Conservation (phyloP, 1,284 basidiomycete genomes). For the Mycosarcoma mackinlayi region DNA sequence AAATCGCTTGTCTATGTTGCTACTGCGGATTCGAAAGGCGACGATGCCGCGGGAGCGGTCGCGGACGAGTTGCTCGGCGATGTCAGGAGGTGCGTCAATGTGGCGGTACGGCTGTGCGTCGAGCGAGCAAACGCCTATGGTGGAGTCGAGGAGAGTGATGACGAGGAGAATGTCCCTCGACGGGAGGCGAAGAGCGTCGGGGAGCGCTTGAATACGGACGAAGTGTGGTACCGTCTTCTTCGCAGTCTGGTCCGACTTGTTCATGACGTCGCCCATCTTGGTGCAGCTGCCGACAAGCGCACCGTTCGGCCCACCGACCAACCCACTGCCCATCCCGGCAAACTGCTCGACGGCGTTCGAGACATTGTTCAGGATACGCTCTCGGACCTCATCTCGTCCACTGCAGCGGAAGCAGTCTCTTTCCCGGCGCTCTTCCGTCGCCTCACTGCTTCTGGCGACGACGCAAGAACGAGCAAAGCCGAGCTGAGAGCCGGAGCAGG, state of each 20-base stretch:
- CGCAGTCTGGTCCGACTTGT: slow-evolving; percentile 83
- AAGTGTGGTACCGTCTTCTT: slow-evolving; percentile 89
- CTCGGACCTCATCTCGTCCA: slow-evolving; percentile 82
- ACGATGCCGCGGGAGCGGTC: neutral
- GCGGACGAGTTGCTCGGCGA: slow-evolving; percentile 30
- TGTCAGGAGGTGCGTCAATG: slow-evolving; percentile 32
- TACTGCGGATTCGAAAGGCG: neutral
- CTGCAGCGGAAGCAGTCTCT: slow-evolving; percentile 82
- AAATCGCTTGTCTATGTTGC: slow-evolving; percentile 28
- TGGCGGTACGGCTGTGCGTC: slow-evolving; percentile 50
- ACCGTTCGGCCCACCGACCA: neutral
- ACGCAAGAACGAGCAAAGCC: slow-evolving; percentile 68
- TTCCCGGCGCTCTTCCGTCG: slow-evolving; percentile 92
- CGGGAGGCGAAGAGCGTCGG: neutral
- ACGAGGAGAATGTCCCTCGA: slow-evolving; percentile 12
- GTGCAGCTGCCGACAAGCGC: neutral
- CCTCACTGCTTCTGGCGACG: slow-evolving; percentile 71
- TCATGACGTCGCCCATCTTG: slow-evolving; percentile 70
- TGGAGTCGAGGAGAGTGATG: slow-evolving; percentile 39
- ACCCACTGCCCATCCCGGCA: neutral
- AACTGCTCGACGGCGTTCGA: slow-evolving; percentile 65
- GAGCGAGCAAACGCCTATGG: slow-evolving; percentile 39
- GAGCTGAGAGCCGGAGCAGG: slow-evolving; percentile 23
- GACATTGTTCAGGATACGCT: slow-evolving; percentile 86
- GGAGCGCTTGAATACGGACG: slow-evolving; percentile 74